A percentile compares a stretch with the other conserved stretches of the same genome.
phyloP scores from a whole-genome alignment of 2,329 filamentous ascomycete genomes.

The Hortaea werneckii region DNA sequence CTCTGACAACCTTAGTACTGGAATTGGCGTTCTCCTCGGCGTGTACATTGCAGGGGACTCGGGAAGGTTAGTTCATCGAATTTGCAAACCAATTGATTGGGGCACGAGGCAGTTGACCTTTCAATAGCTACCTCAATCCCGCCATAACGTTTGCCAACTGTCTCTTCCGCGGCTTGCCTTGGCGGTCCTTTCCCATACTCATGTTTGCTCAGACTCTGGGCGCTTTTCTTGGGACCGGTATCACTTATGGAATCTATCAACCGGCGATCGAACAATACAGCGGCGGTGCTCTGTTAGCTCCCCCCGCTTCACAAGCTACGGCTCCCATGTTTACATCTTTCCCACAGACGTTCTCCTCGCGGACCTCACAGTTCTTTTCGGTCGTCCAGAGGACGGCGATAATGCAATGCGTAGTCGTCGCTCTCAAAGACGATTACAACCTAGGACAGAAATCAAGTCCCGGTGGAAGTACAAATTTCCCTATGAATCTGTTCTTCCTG shows the following conservation, averaged over 20 bases:
- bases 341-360: slow-evolving; percentile 52
- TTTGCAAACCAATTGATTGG: too few species aligned
- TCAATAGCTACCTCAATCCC: slow-evolving; percentile 26
- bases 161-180: slow-evolving; percentile 57
- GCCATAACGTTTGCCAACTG: slow-evolving; percentile 63
- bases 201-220: slow-evolving; percentile 56
- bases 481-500: slow-evolving; percentile 53
- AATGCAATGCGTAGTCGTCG: slow-evolving; percentile 61
- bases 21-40: too few species aligned
- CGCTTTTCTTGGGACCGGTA: slow-evolving; percentile 47
- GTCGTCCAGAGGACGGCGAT: slow-evolving; percentile 58
- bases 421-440: slow-evolving; percentile 46
- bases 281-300: slow-evolving; percentile 53
- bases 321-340: slow-evolving; percentile 63
- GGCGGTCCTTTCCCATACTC: slow-evolving; percentile 59
- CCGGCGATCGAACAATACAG: slow-evolving; percentile 46
- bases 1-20: too few species aligned
- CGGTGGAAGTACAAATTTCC: slow-evolving; percentile 37
- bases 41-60: too few species aligned
- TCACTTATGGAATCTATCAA: slow-evolving; percentile 39
- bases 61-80: too few species aligned
- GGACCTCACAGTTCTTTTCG: slow-evolving; percentile 57
- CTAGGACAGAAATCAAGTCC: slow-evolving; percentile 19
- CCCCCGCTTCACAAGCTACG: slow-evolving; percentile 45
- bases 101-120: too few species aligned